phyloP scores from a whole-genome alignment of 495 filamentous ascomycete species.

The Annulohypoxylon bovei region DNA sequence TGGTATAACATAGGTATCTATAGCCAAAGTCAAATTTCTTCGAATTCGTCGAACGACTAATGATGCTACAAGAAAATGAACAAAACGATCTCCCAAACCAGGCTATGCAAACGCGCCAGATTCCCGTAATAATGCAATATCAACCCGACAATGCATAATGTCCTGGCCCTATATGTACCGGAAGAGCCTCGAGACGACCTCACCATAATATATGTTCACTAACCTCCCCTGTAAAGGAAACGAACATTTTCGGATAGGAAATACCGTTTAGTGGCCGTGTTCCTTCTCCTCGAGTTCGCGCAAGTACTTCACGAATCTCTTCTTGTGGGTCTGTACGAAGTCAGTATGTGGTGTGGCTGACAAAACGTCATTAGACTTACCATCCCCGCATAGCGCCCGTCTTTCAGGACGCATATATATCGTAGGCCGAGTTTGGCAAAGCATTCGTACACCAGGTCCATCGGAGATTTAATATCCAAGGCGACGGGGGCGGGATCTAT shows the following conservation, averaged over 20 bases:
- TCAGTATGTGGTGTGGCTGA: slow-evolving; percentile 36
- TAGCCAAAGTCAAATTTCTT: not conserved
- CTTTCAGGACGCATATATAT: slow-evolving; percentile 87
- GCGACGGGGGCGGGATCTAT: slow-evolving; percentile 93
- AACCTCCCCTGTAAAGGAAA: not conserved
- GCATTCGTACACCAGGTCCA: slow-evolving; percentile 96
- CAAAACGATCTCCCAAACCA: not conserved
- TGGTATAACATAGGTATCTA: not conserved
- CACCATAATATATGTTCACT: slow-evolving; percentile 18
- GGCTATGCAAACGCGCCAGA: slow-evolving; percentile 10
- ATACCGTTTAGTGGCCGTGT: slow-evolving; percentile 21
- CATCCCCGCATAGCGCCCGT: slow-evolving; percentile 88
- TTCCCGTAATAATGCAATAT: slow-evolving; percentile 4
- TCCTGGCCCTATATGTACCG: not conserved
- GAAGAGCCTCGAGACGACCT: not conserved
- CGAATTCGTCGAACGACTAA: not conserved
- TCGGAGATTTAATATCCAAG: slow-evolving; percentile 87
- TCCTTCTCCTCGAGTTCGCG: slow-evolving; percentile 77
- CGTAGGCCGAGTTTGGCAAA: slow-evolving; percentile 94
- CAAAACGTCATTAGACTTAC: slow-evolving; percentile 57
- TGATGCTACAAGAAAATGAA: not conserved
- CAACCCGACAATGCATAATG: not conserved
- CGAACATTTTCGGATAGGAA: not conserved
- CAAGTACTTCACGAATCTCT: slow-evolving; percentile 94
- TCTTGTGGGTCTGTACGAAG: slow-evolving; percentile 79